Evolutionary conservation across 2,329 filamentous ascomycete genomes (phyloP), one percentile per base, ranked within the genome.

Genomic region (Ampelomyces quisqualis): DNA sequence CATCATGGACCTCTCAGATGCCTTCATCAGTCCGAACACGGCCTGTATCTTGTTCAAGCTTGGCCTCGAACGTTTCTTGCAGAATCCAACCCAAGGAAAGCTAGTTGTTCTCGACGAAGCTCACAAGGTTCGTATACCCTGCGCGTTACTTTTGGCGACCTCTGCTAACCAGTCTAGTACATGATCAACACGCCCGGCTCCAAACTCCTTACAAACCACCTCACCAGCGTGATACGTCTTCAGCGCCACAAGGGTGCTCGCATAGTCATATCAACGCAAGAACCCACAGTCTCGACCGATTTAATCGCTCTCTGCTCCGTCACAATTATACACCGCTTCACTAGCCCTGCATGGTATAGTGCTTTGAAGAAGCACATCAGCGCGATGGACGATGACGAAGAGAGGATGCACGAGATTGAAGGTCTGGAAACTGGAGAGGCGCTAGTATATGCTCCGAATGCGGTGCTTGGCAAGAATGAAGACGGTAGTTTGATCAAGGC

Each of bases 21-120:
- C 85, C 0, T 88, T 84, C 50, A 72, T 90, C 4, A 82, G 82
- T 0, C 64, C 80, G 0, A 77, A 82, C 17, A 80, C 78, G 24
- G 85, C 85, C 0, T 91, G 86, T 55, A 73, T 79, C 0, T 69
- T 91, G 0, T 91, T 91, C 65, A 82, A 85, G 38, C 84, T 90
- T 27, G 85, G 80, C 14, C 70, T 91, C 1, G 75, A 75, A 2
- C 67, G 87, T 0, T 88, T 88, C 55, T 64, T 88, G 0, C 78
- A 84, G 11, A 55, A 55, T 8, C 22, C 20, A 2, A 49, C 53
- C 0, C 51, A 63, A 0, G 62, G 84, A 1, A 75, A 81, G 4
- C 72, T 90, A 24, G 67, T 90, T 10, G 85, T 84, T 0, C 70
- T 90, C 0, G 86, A 91, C 47, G 86, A 91, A 59, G 87, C 87